Evolutionary conservation across 495 filamentous ascomycete genomes (phyloP).

Genomic region (Xylaria flabelliformis): DNA sequence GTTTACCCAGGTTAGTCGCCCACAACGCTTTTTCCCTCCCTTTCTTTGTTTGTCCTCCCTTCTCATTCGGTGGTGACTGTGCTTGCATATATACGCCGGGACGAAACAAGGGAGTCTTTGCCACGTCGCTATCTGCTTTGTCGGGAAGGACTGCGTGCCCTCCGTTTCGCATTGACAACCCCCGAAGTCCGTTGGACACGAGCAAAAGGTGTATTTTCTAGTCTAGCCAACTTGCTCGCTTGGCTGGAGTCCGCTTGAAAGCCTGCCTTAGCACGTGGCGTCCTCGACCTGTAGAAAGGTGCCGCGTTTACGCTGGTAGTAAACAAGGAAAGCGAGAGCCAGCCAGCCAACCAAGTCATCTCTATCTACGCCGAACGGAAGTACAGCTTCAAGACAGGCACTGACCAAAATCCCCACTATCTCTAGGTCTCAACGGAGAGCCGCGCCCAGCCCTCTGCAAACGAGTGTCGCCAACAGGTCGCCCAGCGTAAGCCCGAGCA

Average conservation of each 20-base stretch:
- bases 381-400: conserved; percentile 32
- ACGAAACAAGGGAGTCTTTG: conserved; percentile 19
- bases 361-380: background rate
- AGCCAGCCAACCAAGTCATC: conserved; percentile 4
- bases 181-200: conserved; percentile 8
- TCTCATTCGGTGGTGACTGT: conserved; percentile 17
- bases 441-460: conserved; percentile 51
- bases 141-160: background rate
- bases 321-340: conserved; percentile 7
- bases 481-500: conserved; percentile 50
- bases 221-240: conserved; percentile 3
- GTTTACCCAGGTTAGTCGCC: conserved; percentile 35
- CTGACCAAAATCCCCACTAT: conserved; percentile 49
- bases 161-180: conserved; percentile 23
- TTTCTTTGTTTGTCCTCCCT: conserved; percentile 22
- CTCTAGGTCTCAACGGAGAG: conserved; percentile 48
- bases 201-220: conserved; percentile 3
- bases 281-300: conserved; percentile 22
- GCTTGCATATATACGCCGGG: background rate
- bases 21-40: conserved; percentile 19
- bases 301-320: conserved; percentile 22
- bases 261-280: conserved; percentile 15
- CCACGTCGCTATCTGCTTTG: conserved; percentile 14
- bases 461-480: conserved; percentile 48
- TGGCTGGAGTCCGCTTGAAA: conserved; percentile 18